Evolutionary conservation across 495 filamentous ascomycete genomes (phyloP).

Genomic region (Entonaema liquescens): DNA sequence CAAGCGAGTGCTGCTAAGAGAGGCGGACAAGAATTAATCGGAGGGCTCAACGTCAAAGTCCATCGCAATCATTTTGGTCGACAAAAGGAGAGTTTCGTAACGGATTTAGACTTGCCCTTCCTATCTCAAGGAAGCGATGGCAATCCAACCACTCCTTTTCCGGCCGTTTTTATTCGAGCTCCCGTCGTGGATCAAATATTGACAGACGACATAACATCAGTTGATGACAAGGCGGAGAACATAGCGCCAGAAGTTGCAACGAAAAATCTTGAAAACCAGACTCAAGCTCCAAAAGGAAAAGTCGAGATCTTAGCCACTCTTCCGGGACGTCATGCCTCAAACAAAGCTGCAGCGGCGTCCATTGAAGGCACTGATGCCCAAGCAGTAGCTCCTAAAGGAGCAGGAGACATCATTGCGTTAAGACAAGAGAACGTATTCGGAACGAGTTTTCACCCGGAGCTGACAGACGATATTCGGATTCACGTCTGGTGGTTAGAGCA

Average conservation of each 20-base stretch:
- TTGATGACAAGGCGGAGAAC: constrained; percentile 14
- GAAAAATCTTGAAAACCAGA: constrained; percentile 6
- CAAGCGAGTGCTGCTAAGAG: constrained; percentile 87
- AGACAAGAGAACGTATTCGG: constrained; percentile 94
- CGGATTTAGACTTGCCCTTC: constrained; percentile 78
- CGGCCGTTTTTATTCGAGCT: constrained; percentile 91
- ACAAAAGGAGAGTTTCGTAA: constrained; percentile 92
- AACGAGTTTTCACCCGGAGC: constrained; percentile 95
- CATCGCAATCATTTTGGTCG: constrained; percentile 96
- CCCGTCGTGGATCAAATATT: constrained; percentile 90
- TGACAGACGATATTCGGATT: constrained; percentile 88
- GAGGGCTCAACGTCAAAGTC: constrained; percentile 89
- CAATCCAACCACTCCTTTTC: constrained; percentile 62
- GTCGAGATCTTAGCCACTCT: constrained; percentile 69
- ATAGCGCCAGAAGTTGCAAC: constrained; percentile 51
- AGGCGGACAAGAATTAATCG: constrained; percentile 92
- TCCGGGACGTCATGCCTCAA: constrained; percentile 54
- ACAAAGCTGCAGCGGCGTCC: constrained; percentile 33
- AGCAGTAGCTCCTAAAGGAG: constrained; percentile 47
- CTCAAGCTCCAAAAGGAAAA: constrained; percentile 31
- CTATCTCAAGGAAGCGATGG: constrained; percentile 54
- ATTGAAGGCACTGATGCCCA: constrained; percentile 26
- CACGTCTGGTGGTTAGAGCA: constrained; percentile 92
- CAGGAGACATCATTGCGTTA: constrained; percentile 90
- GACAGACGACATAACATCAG: constrained; percentile 56